These are phyloP conservation scores for Macrotyloma uniflorum DNA, from an alignment of 306 rosid genomes.

Conservation along the genomic window DNA sequence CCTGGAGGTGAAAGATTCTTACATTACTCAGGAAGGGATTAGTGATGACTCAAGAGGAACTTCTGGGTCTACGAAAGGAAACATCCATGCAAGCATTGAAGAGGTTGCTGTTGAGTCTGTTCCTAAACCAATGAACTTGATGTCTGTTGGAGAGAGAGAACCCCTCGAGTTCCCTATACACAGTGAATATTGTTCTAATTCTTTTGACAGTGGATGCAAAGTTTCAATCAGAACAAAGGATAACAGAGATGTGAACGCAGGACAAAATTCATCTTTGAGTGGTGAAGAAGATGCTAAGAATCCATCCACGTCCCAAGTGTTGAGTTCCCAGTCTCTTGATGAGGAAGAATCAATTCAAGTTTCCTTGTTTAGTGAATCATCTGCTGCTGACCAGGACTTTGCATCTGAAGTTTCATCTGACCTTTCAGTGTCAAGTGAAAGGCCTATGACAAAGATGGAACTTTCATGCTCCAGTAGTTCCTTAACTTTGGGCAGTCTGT, in stretches of 20 bases:
- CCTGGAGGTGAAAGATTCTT: slow-evolving; percentile 34
- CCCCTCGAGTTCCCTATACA: slow-evolving; percentile 14
- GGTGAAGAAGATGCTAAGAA: slow-evolving; percentile 41
- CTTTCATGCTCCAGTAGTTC: slow-evolving; percentile 39
- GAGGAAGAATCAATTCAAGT: slow-evolving; percentile 40
- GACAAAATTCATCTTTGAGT: slow-evolving; percentile 34
- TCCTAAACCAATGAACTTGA: slow-evolving; percentile 14
- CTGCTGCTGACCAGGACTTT: slow-evolving; percentile 36
- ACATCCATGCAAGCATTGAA: slow-evolving; percentile 22
- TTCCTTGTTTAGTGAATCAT: slow-evolving; percentile 28
- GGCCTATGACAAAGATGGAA: slow-evolving; percentile 10
- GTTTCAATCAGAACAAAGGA: slow-evolving; percentile 12
- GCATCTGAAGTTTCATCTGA: slow-evolving; percentile 29
- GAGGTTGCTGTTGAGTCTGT: not conserved
- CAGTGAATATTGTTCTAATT: slow-evolving; percentile 18
- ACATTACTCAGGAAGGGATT: slow-evolving; percentile 28
- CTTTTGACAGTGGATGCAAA: slow-evolving; percentile 24
- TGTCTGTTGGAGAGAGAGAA: slow-evolving; percentile 14
- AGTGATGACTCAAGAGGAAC: slow-evolving; percentile 41
- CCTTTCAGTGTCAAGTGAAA: slow-evolving; percentile 41
- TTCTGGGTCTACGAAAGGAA: slow-evolving; percentile 7
- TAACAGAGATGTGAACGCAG: slow-evolving; percentile 21
- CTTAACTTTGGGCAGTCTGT: slow-evolving; percentile 33
- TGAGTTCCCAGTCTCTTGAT: slow-evolving; percentile 34
- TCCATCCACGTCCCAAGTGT: slow-evolving; percentile 25